Conservation (phyloP, 2,329 filamentous ascomycete genomes). For the Phyllosticta citrichinensis region DNA sequence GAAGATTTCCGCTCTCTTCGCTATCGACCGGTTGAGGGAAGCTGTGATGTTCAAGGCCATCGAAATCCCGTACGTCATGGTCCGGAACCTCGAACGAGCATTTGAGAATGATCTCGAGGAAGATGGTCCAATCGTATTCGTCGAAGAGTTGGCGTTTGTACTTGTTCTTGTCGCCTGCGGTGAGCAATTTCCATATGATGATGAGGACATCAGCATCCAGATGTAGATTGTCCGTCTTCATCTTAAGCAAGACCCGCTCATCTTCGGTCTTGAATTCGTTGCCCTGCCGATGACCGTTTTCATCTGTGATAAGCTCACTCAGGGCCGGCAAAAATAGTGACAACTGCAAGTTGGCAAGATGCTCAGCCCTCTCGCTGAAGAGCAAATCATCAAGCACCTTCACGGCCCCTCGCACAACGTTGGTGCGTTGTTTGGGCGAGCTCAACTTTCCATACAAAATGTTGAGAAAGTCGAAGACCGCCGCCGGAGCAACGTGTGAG, state of each 20-base stretch:
- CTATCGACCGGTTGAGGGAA: neutral
- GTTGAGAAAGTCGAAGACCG: constrained; percentile 55
- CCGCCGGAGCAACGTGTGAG: constrained; percentile 63
- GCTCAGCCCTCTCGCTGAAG: constrained; percentile 5
- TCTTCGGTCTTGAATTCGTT: neutral
- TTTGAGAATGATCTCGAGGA: constrained; percentile 6
- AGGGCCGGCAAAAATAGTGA: constrained; percentile 11
- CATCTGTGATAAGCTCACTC: constrained; percentile 3
- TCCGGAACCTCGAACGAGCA: constrained; percentile 6
- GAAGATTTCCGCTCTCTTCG: constrained; percentile 9
- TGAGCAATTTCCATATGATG: constrained; percentile 8
- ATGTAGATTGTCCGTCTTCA: constrained; percentile 6
- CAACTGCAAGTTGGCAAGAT: constrained; percentile 11
- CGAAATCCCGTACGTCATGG: constrained; percentile 4
- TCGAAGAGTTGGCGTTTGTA: constrained; percentile 6
- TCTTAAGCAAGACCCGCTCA: neutral
- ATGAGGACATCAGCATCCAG: constrained; percentile 7
- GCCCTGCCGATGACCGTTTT: neutral
- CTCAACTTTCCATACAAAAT: constrained; percentile 39
- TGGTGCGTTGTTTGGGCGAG: constrained; percentile 22
- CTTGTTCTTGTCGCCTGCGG: constrained; percentile 2
- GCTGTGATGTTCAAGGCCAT: neutral
- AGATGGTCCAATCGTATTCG: constrained; percentile 6
- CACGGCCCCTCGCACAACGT: constrained; percentile 47
- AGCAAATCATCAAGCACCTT: constrained; percentile 39